Conservation (phyloP, 495 filamentous ascomycete species). For the Cairneyella variabilis region DNA sequence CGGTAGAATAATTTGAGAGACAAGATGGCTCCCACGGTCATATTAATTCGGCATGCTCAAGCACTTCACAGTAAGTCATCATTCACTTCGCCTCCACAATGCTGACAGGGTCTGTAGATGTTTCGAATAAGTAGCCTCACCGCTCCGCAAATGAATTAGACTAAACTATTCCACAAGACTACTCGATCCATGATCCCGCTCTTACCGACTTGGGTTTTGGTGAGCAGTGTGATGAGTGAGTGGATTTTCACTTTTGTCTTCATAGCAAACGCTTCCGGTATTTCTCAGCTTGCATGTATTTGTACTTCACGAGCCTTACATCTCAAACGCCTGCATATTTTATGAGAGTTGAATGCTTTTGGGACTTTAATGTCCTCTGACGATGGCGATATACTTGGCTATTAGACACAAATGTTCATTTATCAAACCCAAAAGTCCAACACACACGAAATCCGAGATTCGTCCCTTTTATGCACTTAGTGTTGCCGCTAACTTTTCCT, state of each 20-base stretch:
- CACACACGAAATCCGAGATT: no score
- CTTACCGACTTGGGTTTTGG: constrained; percentile 49
- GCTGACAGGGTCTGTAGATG: constrained; percentile 27
- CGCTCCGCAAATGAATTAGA: not conserved
- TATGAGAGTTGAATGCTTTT: not conserved
- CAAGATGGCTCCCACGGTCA: constrained; percentile 53
- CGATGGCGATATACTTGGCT: no score
- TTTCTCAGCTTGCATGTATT: no score
- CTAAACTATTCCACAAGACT: constrained; percentile 38
- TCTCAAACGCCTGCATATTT: not conserved
- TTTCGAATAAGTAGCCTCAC: constrained; percentile 21
- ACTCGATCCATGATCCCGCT: constrained; percentile 47
- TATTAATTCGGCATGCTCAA: constrained; percentile 57
- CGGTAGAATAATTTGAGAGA: no score
- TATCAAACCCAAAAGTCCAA: no score
- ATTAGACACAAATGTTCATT: not conserved
- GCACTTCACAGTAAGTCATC: constrained; percentile 46
- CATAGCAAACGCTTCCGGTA: not conserved
- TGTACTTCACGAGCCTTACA: no score
- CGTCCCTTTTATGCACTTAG: no score
- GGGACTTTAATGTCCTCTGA: no score
- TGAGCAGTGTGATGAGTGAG: constrained; percentile 41
- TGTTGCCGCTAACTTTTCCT: no score
- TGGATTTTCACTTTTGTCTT: not conserved
- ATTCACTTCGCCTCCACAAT: not conserved